phyloP scores from a whole-genome alignment of 257 asterid species.

The Fraxinus quadrangulata region DNA sequence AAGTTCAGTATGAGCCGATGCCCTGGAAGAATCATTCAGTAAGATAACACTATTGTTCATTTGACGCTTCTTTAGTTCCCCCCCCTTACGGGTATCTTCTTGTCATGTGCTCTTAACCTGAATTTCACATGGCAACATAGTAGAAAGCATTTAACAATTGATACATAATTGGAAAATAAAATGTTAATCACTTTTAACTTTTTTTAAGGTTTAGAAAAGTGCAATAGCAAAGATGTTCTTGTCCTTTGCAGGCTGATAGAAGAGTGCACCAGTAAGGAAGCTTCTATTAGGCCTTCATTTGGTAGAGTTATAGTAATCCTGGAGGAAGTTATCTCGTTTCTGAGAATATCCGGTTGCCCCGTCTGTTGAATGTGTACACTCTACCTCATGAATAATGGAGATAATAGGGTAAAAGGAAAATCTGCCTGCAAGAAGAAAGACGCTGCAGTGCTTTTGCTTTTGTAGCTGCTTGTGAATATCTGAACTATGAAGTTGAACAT shows the following conservation, averaged over 20 bases:
- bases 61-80: neutral
- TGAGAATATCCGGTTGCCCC: constrained; percentile 49
- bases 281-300: constrained; percentile 41
- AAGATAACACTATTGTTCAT: constrained; percentile 25
- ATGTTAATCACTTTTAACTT: neutral
- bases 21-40: constrained; percentile 56
- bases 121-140: neutral
- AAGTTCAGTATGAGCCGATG: constrained; percentile 43
- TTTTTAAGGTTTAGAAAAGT: constrained; percentile 47
- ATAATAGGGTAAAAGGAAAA: neutral
- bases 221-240: constrained; percentile 40
- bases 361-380: constrained; percentile 27
- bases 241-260: constrained; percentile 46
- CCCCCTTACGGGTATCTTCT: neutral
- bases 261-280: constrained; percentile 46
- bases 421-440: neutral
- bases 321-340: constrained; percentile 50
- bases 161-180: neutral
- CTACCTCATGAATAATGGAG: neutral
- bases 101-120: neutral
- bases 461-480: neutral
- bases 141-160: neutral
- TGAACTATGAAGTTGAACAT: neutral
- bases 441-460: neutral
- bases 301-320: constrained; percentile 41